Conservation (phyloP, 495 filamentous ascomycete species). For the Podospora bellae-mahoneyi region DNA sequence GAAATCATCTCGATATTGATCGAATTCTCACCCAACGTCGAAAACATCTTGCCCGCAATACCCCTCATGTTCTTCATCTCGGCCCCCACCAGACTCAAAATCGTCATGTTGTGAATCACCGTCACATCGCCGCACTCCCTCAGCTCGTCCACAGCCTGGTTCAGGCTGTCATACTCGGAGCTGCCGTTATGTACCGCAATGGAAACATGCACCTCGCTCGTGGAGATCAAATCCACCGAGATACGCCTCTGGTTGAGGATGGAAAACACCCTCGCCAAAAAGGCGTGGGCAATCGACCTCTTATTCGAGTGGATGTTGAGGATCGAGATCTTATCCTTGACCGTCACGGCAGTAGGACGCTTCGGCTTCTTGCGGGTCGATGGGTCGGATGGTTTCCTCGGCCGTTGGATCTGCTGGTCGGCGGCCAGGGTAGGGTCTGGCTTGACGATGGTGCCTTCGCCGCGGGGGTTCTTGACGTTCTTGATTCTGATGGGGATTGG, state of each 20-base stretch:
- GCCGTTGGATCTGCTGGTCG: conserved; percentile 44
- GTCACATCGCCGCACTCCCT: conserved; percentile 75
- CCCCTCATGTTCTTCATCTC: conserved; percentile 96
- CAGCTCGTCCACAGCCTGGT: conserved; percentile 66
- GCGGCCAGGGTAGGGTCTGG: conserved; percentile 48
- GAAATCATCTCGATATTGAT: conserved; percentile 98
- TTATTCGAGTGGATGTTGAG: conserved; percentile 96
- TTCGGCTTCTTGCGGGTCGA: conserved; percentile 41
- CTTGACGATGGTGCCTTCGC: conserved; percentile 83
- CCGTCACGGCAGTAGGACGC: conserved; percentile 84
- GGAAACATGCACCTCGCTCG: conserved; percentile 90
- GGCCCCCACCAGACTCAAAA: conserved; percentile 83
- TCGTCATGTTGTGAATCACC: conserved; percentile 81
- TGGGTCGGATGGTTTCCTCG: conserved; percentile 42
- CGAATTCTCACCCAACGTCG: conserved; percentile 78
- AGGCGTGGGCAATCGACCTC: conserved; percentile 70
- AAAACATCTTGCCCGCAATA: conserved; percentile 85
- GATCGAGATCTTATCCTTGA: conserved; percentile 88
- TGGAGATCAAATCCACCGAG: conserved; percentile 89
- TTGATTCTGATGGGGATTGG: conserved; percentile 94
- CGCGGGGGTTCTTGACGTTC: conserved; percentile 92
- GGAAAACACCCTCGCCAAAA: conserved; percentile 85
- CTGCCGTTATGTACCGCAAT: conserved; percentile 84
- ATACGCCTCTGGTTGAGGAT: conserved; percentile 76
- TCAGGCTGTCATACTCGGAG: conserved; percentile 61